phyloP scores from a whole-genome alignment of 371 early-diverging fungal genomes.

The Mortierella sp. region DNA sequence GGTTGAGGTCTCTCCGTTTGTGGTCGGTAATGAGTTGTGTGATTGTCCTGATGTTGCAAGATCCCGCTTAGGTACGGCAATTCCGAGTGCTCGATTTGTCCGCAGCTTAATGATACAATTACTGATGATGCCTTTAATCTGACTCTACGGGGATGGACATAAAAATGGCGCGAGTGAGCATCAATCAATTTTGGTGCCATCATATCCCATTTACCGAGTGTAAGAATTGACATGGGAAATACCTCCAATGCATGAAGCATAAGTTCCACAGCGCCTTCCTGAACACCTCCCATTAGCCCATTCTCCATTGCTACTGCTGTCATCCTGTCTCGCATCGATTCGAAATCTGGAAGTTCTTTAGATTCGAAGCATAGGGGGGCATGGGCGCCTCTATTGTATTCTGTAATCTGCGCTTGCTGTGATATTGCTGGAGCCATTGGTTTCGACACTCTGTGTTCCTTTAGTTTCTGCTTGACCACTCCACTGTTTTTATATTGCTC shows the following conservation, averaged over 20 bases:
- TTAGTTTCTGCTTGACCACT: conserved; percentile 26
- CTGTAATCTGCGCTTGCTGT: conserved; percentile 54
- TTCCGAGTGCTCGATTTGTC: conserved; percentile 76
- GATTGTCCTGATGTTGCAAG: conserved; percentile 16
- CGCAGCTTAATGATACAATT: conserved; percentile 78
- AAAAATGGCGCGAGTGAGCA: background rate
- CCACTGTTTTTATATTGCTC: conserved; percentile 54
- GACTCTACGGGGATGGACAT: conserved; percentile 58
- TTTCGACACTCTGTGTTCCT: conserved; percentile 29
- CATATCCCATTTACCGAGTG: background rate
- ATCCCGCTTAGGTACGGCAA: conserved; percentile 54
- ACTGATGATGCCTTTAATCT: conserved; percentile 79
- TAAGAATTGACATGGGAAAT: conserved; percentile 2
- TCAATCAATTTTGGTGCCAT: too few species aligned
- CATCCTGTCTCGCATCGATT: conserved; percentile 79
- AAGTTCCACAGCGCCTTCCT: conserved; percentile 74
- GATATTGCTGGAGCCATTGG: conserved; percentile 33
- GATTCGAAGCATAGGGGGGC: conserved; percentile 80
- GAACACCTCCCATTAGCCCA: conserved; percentile 76
- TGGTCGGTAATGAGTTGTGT: conserved; percentile 3
- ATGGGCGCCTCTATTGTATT: conserved; percentile 77
- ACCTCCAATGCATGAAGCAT: conserved; percentile 82
- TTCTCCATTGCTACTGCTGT: conserved; percentile 79
- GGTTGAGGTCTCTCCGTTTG: background rate
- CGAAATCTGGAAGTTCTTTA: conserved; percentile 77